These are phyloP conservation scores for Candida ficus DNA, from an alignment of 805 yeast genomes.

Conservation along the genomic window DNA sequence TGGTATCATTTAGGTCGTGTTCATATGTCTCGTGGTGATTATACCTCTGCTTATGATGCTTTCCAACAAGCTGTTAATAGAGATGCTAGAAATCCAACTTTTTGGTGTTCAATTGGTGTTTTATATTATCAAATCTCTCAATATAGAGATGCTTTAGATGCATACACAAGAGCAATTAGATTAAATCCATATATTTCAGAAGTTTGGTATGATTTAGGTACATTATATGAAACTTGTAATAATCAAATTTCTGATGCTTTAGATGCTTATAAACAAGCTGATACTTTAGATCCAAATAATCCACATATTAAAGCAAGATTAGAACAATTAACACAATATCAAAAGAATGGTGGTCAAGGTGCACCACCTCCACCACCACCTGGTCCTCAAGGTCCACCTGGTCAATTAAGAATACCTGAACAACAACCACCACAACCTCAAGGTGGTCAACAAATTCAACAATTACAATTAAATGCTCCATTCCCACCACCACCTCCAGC, in stretches of 20 bases:
- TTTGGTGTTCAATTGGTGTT: constrained; percentile 97
- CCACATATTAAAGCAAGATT: constrained; percentile 91
- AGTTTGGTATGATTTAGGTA: constrained; percentile 98
- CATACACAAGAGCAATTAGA: constrained; percentile 94
- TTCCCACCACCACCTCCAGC: constrained; percentile 9
- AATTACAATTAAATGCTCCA: constrained; percentile 15
- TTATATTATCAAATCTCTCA: constrained; percentile 94
- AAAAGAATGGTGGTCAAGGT: constrained; percentile 60
- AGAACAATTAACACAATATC: constrained; percentile 73
- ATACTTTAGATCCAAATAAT: constrained; percentile 88
- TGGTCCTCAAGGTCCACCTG: constrained; percentile 42
- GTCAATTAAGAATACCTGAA: constrained; percentile 56
- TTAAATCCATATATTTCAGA: constrained; percentile 94
- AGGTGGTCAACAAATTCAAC: constrained; percentile 25
- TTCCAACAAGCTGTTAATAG: constrained; percentile 98
- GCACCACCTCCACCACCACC: constrained; percentile 56
- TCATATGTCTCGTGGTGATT: constrained; percentile 93
- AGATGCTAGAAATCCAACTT: constrained; percentile 94
- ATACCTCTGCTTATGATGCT: constrained; percentile 94
- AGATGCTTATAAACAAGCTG: constrained; percentile 96
- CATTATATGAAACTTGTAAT: constrained; percentile 94
- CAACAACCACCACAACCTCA: constrained; percentile 31
- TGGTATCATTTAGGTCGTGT: constrained; percentile 98
- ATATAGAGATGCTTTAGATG: constrained; percentile 94
- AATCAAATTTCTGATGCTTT: constrained; percentile 92